Evolutionary conservation across 768 basidiomycete species (phyloP).

Genomic region (Pleurotus giganteus): DNA sequence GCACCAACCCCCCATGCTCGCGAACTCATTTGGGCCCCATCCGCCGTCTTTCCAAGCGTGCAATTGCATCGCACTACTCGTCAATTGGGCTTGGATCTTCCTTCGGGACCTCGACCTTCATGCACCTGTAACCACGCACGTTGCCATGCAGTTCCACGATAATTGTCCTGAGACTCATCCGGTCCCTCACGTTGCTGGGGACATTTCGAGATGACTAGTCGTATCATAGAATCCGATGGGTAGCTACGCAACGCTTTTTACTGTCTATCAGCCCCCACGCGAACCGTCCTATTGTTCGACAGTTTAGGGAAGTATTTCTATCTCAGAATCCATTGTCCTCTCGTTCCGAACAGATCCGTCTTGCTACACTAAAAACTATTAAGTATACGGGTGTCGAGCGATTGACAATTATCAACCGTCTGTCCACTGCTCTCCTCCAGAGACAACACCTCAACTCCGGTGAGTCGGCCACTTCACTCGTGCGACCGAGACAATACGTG

Average conservation of each 20-base stretch:
- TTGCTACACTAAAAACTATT: not conserved
- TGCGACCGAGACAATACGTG: not conserved
- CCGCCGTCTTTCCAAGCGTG: too few species aligned
- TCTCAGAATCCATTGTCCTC: not conserved
- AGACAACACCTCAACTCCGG: not conserved
- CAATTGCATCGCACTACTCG: too few species aligned
- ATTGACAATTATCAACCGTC: not conserved
- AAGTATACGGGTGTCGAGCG: not conserved
- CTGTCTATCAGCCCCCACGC: not conserved
- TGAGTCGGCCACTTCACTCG: not conserved
- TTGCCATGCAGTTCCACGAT: too few species aligned
- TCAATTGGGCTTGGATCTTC: too few species aligned
- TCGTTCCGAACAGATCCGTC: not conserved
- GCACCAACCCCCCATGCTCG: too few species aligned
- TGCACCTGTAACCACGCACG: too few species aligned
- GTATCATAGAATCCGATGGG: not conserved
- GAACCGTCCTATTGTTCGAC: not conserved
- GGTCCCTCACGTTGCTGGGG: not conserved
- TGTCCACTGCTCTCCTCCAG: not conserved
- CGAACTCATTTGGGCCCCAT: too few species aligned
- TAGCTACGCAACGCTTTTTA: slow-evolving; percentile 1
- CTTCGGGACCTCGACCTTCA: too few species aligned
- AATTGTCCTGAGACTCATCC: not conserved
- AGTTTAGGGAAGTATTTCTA: not conserved
- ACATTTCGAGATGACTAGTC: not conserved